These are phyloP conservation scores for Malassezia arunalokei DNA, from an alignment of 1,284 basidiomycete species.

Conservation along the genomic window DNA sequence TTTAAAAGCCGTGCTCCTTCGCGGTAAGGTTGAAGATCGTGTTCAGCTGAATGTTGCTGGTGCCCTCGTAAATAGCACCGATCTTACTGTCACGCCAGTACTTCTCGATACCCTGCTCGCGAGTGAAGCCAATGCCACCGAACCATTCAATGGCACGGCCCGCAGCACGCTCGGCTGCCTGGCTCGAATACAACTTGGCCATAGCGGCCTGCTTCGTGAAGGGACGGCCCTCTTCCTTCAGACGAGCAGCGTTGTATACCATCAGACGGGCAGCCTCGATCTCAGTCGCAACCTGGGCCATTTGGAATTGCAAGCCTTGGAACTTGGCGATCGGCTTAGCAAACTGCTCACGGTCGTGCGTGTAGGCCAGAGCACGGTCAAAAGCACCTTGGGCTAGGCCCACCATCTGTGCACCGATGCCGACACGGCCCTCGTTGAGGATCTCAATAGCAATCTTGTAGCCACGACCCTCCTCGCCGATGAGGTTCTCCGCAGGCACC, in stretches of 20 bases:
- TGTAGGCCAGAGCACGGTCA: slow-evolving; percentile 79
- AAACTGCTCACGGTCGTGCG: slow-evolving; percentile 85
- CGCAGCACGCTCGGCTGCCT: slow-evolving; percentile 75
- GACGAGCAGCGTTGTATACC: slow-evolving; percentile 90
- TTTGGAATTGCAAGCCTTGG: slow-evolving; percentile 93
- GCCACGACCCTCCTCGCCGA: slow-evolving; percentile 83
- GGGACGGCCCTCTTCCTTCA: slow-evolving; percentile 79
- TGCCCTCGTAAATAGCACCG: slow-evolving; percentile 76
- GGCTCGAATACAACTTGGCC: slow-evolving; percentile 72
- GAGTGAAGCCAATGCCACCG: slow-evolving; percentile 84
- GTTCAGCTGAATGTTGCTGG: slow-evolving; percentile 70
- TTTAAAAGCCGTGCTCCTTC: slow-evolving; percentile 26
- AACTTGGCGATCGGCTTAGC: slow-evolving; percentile 70
- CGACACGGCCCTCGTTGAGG: slow-evolving; percentile 91
- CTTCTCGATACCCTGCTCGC: slow-evolving; percentile 73
- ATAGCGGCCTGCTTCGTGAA: slow-evolving; percentile 93
- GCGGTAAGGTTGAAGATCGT: slow-evolving; percentile 67
- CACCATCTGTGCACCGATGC: slow-evolving; percentile 71
- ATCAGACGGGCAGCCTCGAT: slow-evolving; percentile 84
- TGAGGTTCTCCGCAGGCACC: slow-evolving; percentile 80
- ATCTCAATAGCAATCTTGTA: slow-evolving; percentile 96
- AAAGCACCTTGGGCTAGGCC: slow-evolving; percentile 95
- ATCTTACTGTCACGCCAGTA: slow-evolving; percentile 66
- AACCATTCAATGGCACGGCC: slow-evolving; percentile 92
- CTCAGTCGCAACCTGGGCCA: slow-evolving; percentile 68